Percentiles rank a stretch among this genome's conserved stretches.
Evolutionary conservation across 352 stramenopile genomes (phyloP).

Genomic region (Pythium phragmiticola): DNA sequence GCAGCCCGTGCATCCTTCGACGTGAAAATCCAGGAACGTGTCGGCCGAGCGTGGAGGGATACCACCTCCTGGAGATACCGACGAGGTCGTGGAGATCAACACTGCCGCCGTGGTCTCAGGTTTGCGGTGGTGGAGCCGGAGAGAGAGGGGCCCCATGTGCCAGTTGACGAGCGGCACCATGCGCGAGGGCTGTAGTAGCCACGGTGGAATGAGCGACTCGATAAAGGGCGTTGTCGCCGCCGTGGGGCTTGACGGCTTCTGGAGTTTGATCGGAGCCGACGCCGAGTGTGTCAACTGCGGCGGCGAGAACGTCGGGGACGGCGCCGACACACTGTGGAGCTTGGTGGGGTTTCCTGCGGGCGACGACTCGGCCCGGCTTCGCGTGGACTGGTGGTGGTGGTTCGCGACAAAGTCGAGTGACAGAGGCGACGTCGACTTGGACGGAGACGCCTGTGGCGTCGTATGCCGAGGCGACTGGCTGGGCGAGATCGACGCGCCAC

Average conservation of each 20-base stretch:
- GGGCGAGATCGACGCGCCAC: conserved; percentile 2
- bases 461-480: conserved; percentile 8
- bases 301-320: conserved; percentile 9
- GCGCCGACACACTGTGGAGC: background rate
- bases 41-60: conserved; percentile 18
- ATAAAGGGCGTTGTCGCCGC: conserved; percentile 16
- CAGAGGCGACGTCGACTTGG: conserved; percentile 5
- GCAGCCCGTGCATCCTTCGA: conserved; percentile 50
- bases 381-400: conserved; percentile 39
- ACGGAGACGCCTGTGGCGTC: conserved; percentile 19
- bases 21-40: conserved; percentile 39
- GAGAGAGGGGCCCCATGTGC: conserved; percentile 43
- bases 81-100: too few species aligned
- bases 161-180: conserved; percentile 56
- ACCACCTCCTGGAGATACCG: too few species aligned
- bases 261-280: conserved; percentile 25
- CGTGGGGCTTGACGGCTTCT: conserved; percentile 15
- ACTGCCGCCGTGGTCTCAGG: too few species aligned
- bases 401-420: conserved; percentile 28
- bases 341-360: conserved; percentile 12
- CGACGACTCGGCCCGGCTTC: conserved; percentile 32
- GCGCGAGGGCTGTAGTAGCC: conserved; percentile 23
- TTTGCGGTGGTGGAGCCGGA: conserved; percentile 37
- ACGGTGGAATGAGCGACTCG: conserved; percentile 36
- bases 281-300: conserved; percentile 21